phyloP scores from a whole-genome alignment of 768 basidiomycete species.

The Boletus rex-veris region DNA sequence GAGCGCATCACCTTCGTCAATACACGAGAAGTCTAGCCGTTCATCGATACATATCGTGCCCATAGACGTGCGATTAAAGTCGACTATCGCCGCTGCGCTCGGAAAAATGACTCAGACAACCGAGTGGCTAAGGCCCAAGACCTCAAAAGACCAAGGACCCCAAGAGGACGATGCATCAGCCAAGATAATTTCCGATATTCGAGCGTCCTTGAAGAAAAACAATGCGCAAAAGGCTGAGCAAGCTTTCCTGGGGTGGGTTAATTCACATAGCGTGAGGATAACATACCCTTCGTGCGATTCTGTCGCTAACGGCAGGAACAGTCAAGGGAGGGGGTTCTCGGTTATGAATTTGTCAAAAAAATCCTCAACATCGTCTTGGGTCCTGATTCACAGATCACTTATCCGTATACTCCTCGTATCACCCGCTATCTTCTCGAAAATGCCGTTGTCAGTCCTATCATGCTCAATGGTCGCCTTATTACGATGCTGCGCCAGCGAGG shows the following conservation, averaged over 20 bases:
- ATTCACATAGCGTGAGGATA: conserved; percentile 30
- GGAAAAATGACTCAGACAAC: conserved; percentile 45
- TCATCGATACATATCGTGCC: conserved; percentile 63
- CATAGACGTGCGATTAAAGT: conserved; percentile 45
- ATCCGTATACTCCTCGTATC: conserved; percentile 55
- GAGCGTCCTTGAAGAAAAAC: conserved; percentile 39
- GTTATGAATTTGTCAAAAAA: conserved; percentile 58
- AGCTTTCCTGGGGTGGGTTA: conserved; percentile 61
- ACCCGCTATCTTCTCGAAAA: conserved; percentile 55
- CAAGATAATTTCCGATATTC: conserved; percentile 40
- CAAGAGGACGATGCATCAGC: conserved; percentile 19
- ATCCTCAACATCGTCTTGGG: conserved; percentile 51
- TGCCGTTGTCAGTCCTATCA: conserved; percentile 52
- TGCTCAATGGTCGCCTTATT: conserved; percentile 61
- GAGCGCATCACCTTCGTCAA: conserved; percentile 40
- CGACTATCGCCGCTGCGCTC: conserved; percentile 63
- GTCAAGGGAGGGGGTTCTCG: conserved; percentile 20
- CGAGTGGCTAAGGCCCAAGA: conserved; percentile 41
- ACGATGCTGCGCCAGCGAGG: conserved; percentile 46
- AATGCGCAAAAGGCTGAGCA: conserved; percentile 51
- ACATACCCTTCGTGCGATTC: neutral
- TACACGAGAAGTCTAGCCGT: conserved; percentile 22
- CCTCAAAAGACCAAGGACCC: neutral
- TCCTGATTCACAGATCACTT: conserved; percentile 33
- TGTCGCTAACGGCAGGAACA: conserved; percentile 6